These are phyloP conservation scores for Glomus cerebriforme DNA, from an alignment of 192 early-diverging fungal species.

Conservation along the genomic window DNA sequence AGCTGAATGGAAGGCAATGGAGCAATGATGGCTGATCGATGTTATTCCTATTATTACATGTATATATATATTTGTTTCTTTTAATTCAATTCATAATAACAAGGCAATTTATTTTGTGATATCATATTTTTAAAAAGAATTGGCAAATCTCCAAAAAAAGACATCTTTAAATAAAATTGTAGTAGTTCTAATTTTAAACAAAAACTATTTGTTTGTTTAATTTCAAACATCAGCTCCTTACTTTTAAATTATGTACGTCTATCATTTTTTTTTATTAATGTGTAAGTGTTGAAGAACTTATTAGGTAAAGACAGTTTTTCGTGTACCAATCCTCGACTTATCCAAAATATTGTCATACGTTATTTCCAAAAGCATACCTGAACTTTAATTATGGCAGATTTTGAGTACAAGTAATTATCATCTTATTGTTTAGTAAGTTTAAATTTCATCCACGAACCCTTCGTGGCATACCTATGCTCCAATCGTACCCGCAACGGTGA, in stretches of 20 bases:
- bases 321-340: not conserved
- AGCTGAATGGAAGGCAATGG: too few relatives aligned
- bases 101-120: not conserved
- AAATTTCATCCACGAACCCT: not conserved
- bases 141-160: not conserved
- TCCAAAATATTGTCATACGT: too few relatives aligned
- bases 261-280: too few relatives aligned
- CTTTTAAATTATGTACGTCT: not conserved
- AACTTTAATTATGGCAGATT: not conserved
- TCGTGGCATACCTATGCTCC: constrained; percentile 11
- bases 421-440: not conserved
- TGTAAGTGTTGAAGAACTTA: not conserved
- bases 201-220: not conserved
- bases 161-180: not conserved
- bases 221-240: not conserved
- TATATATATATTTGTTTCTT: too few relatives aligned
- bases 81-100: not conserved
- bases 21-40: too few relatives aligned
- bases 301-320: not conserved
- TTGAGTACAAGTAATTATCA: constrained; percentile 3
- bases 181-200: not conserved
- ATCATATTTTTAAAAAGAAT: not conserved
- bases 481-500: constrained; percentile 11
- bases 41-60: too few relatives aligned
- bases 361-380: too few relatives aligned